phyloP scores from a whole-genome alignment of 805 yeast genomes.

The Suhomyces tanzawaensis region DNA sequence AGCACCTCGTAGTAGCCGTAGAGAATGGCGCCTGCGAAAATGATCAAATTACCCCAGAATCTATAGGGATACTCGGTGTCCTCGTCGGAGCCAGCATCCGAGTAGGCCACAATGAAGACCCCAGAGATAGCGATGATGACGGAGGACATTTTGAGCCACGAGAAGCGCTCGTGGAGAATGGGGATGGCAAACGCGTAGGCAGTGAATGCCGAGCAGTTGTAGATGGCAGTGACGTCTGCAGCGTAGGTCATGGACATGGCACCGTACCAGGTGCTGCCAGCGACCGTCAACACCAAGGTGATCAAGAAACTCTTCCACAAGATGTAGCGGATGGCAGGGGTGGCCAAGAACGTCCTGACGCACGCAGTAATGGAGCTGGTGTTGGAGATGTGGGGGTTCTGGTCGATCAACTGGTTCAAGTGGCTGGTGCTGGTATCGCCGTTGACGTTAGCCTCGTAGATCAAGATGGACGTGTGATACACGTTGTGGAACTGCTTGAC shows the following conservation, averaged over 20 bases:
- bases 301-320: constrained; percentile 42
- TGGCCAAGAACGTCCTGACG: constrained; percentile 32
- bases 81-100: constrained; percentile 27
- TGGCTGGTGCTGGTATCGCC: constrained; percentile 31
- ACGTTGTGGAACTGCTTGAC: constrained; percentile 44
- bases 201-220: constrained; percentile 85
- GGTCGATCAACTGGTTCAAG: constrained; percentile 33
- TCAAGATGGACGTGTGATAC: constrained; percentile 41
- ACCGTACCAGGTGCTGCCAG: constrained; percentile 84
- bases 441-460: constrained; percentile 41
- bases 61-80: constrained; percentile 53
- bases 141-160: constrained; percentile 60
- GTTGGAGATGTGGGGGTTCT: constrained; percentile 35
- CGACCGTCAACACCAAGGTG: constrained; percentile 61
- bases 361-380: constrained; percentile 33
- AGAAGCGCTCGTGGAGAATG: constrained; percentile 61
- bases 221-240: constrained; percentile 84
- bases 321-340: constrained; percentile 52
- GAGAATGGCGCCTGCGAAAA: constrained; percentile 68
- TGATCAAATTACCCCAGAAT: constrained; percentile 65
- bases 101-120: constrained; percentile 75
- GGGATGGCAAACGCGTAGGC: constrained; percentile 84
- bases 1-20: constrained; percentile 84
- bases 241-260: constrained; percentile 81
- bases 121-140: constrained; percentile 73